Percentiles rank a stretch among this genome's conserved stretches.
phyloP scores from a whole-genome alignment of 192 early-diverging fungal species.

The Coemansia sp. region DNA sequence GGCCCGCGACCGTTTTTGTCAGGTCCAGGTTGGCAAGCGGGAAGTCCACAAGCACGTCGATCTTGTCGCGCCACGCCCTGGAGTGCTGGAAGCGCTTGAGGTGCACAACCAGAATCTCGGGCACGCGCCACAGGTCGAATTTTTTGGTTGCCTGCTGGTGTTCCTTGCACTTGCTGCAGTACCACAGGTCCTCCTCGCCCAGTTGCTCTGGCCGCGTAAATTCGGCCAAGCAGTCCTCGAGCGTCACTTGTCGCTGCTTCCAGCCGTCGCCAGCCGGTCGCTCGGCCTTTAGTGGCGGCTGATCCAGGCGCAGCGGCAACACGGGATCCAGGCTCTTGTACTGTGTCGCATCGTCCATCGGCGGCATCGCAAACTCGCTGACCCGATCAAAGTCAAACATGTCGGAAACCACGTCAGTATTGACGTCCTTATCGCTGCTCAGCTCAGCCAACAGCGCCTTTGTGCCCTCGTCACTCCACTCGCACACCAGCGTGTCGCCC shows the following conservation, averaged over 20 bases:
- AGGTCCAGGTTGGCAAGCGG: conserved; percentile 64
- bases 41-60: conserved; percentile 69
- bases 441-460: conserved; percentile 24
- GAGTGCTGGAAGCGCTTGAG: conserved; percentile 76
- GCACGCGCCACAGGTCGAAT: conserved; percentile 73
- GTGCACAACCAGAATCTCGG: conserved; percentile 77
- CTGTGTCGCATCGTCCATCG: conserved; percentile 33
- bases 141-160: conserved; percentile 76
- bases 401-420: neutral
- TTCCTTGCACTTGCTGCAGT: conserved; percentile 71
- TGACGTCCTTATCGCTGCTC: neutral
- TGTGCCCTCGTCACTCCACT: conserved; percentile 32
- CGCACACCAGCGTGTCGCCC: conserved; percentile 48
- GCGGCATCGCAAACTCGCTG: conserved; percentile 36
- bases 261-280: neutral
- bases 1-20: conserved; percentile 43
- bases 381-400: conserved; percentile 35
- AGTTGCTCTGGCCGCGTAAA: conserved; percentile 72
- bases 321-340: conserved; percentile 14
- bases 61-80: conserved; percentile 65
- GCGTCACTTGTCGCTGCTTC: conserved; percentile 39
- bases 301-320: neutral
- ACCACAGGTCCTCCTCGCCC: conserved; percentile 72
- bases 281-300: conserved; percentile 5
- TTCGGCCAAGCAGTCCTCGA: conserved; percentile 69